Evolutionary conservation across 345 rosid genomes (phyloP).

Genomic region (Rhizophora mangle): DNA sequence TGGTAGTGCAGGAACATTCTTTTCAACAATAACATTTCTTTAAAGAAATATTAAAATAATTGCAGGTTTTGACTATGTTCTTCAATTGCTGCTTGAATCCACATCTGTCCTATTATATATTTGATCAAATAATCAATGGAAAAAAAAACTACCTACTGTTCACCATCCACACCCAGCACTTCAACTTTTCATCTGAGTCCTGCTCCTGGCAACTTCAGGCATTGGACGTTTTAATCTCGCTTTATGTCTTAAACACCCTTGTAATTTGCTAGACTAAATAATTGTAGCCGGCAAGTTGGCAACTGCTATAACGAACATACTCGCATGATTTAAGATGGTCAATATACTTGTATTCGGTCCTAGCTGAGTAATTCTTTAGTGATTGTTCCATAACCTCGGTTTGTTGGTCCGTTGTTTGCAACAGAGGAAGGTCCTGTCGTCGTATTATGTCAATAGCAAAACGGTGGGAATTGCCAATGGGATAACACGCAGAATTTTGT

Average conservation of each 20-base stretch:
- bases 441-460: conserved; percentile 38
- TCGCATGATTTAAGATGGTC: too few species aligned
- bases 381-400: conserved; percentile 3
- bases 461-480: conserved; percentile 38
- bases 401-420: conserved; percentile 12
- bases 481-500: conserved; percentile 33
- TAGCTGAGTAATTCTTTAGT: not conserved
- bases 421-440: conserved; percentile 47
- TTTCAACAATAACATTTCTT: too few species aligned
- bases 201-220: not conserved
- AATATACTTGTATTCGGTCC: not conserved
- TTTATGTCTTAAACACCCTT: not conserved
- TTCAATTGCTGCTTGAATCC: not conserved
- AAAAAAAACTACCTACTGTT: not conserved
- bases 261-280: not conserved
- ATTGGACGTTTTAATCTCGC: not conserved
- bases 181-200: too few species aligned
- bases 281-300: too few species aligned
- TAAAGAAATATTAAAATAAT: too few species aligned
- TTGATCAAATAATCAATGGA: not conserved
- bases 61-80: too few species aligned
- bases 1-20: too few species aligned
- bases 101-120: not conserved
- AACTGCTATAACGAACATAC: too few species aligned
- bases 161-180: too few species aligned